Conservation (phyloP, 1,284 basidiomycete genomes). For the Mrakiaceae sp. region DNA sequence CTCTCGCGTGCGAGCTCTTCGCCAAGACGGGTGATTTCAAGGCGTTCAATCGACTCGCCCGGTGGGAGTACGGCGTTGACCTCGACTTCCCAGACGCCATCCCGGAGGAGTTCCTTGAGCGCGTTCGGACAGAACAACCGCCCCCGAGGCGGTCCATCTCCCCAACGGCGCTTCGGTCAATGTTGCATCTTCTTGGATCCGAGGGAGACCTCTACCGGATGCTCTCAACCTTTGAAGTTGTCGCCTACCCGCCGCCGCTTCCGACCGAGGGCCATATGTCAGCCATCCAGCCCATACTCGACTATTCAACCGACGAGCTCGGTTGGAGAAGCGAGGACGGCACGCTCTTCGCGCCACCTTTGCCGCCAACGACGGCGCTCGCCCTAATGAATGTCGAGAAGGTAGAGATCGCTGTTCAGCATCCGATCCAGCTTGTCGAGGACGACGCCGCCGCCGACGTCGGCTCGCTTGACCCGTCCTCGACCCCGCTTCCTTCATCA, state of each 20-base stretch:
- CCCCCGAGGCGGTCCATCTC: background rate
- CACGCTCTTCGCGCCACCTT: conserved; percentile 1
- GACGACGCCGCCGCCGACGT: background rate
- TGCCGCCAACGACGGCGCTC: conserved; percentile 5
- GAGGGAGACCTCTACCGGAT: background rate
- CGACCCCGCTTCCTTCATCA: background rate
- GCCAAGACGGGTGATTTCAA: conserved; percentile 1
- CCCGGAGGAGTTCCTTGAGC: conserved; percentile 14
- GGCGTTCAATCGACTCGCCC: conserved; percentile 10
- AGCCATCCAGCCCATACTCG: background rate
- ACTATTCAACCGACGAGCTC: background rate
- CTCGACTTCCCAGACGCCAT: conserved; percentile 15
- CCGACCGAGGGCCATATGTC: background rate
- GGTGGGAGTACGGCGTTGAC: conserved; percentile 15
- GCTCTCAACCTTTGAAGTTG: conserved; percentile 7
- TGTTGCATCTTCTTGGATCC: background rate
- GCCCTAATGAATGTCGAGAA: background rate
- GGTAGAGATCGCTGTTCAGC: background rate
- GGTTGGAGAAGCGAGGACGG: background rate
- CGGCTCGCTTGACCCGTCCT: background rate
- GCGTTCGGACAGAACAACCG: background rate
- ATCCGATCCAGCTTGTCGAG: no score
- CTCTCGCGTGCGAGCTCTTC: conserved; percentile 5
- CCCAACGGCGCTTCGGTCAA: background rate
- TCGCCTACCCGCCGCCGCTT: background rate